phyloP scores from a whole-genome alignment of 2,329 filamentous ascomycete species.

The Colletotrichum brevisporum region DNA sequence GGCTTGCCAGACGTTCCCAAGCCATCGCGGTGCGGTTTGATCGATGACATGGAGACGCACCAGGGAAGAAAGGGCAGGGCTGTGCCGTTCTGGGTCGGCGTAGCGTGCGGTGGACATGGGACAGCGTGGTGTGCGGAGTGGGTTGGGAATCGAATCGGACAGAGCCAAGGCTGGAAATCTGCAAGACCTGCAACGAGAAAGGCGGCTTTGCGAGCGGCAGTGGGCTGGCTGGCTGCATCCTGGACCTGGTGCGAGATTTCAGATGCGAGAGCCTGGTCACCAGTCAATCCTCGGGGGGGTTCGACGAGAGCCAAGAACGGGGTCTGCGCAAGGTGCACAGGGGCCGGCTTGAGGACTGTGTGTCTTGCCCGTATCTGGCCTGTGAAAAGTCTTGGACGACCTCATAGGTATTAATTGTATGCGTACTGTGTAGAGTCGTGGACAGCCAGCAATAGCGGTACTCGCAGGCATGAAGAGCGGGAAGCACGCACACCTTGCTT shows the following conservation, averaged over 20 bases:
- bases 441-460: neutral
- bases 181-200: constrained; percentile 30
- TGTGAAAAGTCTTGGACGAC: constrained; percentile 39
- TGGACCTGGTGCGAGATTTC: constrained; percentile 27
- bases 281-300: neutral
- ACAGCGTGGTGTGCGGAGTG: constrained; percentile 15
- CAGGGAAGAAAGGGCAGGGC: constrained; percentile 11
- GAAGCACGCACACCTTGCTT: neutral
- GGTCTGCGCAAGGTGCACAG: constrained; percentile 39
- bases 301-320: constrained; percentile 36
- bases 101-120: neutral
- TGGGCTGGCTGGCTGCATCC: constrained; percentile 35
- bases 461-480: no score
- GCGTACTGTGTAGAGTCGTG: no score
- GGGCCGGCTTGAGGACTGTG: constrained; percentile 35
- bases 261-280: constrained; percentile 34
- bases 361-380: constrained; percentile 7
- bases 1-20: constrained; percentile 3
- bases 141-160: constrained; percentile 25
- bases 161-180: constrained; percentile 26
- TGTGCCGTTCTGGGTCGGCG: constrained; percentile 6
- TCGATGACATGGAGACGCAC: constrained; percentile 27
- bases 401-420: constrained; percentile 18
- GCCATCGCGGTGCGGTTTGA: constrained; percentile 16
- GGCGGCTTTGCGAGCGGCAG: constrained; percentile 33